phyloP scores from a whole-genome alignment of 148 eudicot genomes.

The Amaranthus palmeri region DNA sequence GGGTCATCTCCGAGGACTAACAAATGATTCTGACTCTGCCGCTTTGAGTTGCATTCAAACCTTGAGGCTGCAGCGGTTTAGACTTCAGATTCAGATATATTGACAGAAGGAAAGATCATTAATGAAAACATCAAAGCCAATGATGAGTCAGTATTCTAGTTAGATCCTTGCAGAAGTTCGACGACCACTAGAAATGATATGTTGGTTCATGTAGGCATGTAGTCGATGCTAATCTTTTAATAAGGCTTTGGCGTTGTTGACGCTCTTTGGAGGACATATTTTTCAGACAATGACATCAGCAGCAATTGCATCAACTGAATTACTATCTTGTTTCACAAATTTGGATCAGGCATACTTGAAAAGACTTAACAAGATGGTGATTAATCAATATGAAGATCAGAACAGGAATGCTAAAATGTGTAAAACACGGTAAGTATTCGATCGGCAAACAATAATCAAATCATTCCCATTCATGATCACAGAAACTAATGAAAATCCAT shows the following conservation, averaged over 20 bases:
- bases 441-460: not conserved
- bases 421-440: not conserved
- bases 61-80: constrained; percentile 8
- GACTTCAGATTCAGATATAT: not conserved
- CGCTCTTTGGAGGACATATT: not conserved
- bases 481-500: not conserved
- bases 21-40: constrained; percentile 38
- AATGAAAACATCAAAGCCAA: not conserved
- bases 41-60: constrained; percentile 22
- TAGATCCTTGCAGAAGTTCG: not conserved
- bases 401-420: not conserved
- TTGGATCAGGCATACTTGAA: not conserved
- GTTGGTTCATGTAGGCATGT: not conserved
- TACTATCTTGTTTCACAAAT: not conserved
- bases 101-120: not conserved
- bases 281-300: not conserved
- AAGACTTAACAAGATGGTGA: not conserved
- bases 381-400: not conserved
- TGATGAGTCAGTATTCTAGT: not conserved
- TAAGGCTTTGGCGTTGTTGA: too few species aligned
- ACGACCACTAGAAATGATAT: not conserved
- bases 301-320: not conserved
- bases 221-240: too few species aligned
- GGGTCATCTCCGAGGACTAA: constrained; percentile 72
- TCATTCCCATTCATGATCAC: not conserved